Evolutionary conservation across 2,329 filamentous ascomycete species (phyloP).

Genomic region (Exophiala sp.): DNA sequence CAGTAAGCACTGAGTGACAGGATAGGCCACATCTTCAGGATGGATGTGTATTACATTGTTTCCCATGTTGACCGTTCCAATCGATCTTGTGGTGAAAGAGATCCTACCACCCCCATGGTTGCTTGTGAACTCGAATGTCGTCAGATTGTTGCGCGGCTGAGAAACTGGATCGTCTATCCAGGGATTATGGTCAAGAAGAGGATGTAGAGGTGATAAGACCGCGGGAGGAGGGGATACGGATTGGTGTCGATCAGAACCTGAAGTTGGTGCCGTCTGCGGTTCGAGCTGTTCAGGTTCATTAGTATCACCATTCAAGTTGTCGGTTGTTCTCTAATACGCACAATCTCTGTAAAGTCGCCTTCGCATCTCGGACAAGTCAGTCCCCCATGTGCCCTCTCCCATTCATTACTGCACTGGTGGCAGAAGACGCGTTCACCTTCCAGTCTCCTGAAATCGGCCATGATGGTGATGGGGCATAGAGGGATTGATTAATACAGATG

Average conservation of each 20-base stretch:
- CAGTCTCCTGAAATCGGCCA: conserved; percentile 32
- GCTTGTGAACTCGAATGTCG: conserved; percentile 25
- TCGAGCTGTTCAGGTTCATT: conserved; percentile 14
- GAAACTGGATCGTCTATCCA: conserved; percentile 45
- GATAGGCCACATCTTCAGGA: conserved; percentile 8
- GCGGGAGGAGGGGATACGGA: conserved; percentile 26
- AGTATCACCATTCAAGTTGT: conserved; percentile 1
- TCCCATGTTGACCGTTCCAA: conserved; percentile 10
- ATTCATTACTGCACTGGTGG: conserved; percentile 73
- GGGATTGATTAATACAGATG: neutral
- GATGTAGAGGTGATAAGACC: conserved; percentile 30
- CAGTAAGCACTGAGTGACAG: conserved; percentile 10
- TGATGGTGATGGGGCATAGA: conserved; percentile 16
- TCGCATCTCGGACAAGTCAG: conserved; percentile 71
- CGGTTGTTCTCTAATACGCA: conserved; percentile 43
- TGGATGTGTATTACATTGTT: conserved; percentile 6
- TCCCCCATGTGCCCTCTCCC: conserved; percentile 65
- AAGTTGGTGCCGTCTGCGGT: conserved; percentile 27
- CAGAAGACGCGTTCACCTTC: conserved; percentile 73
- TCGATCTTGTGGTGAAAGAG: conserved; percentile 23
- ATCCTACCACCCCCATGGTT: conserved; percentile 23
- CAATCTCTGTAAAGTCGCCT: conserved; percentile 79
- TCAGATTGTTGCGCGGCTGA: conserved; percentile 32
- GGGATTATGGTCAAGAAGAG: conserved; percentile 42
- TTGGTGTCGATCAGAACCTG: conserved; percentile 35